Evolutionary conservation across 2,329 filamentous ascomycete species (phyloP).

Genomic region (Ophiostoma montium): DNA sequence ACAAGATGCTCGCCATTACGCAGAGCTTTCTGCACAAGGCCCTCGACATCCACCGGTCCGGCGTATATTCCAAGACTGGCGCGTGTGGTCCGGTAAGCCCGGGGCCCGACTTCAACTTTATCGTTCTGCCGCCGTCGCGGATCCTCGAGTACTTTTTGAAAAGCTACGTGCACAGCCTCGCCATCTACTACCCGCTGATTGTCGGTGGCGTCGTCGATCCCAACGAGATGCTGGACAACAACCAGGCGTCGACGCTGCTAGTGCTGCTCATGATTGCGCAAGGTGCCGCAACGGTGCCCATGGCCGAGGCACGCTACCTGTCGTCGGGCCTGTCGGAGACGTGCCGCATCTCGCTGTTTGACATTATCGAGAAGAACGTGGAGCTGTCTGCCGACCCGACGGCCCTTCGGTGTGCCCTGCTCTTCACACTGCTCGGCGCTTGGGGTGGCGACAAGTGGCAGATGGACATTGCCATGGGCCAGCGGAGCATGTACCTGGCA

Average conservation of each 20-base stretch:
- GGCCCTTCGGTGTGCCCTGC: slow-evolving; percentile 48
- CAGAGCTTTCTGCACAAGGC: slow-evolving; percentile 58
- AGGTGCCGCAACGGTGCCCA: slow-evolving; percentile 52
- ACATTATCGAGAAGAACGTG: slow-evolving; percentile 58
- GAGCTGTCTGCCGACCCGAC: slow-evolving; percentile 51
- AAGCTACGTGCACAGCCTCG: slow-evolving; percentile 51
- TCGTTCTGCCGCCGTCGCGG: slow-evolving; percentile 50
- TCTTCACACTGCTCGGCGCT: slow-evolving; percentile 53
- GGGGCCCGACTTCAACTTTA: slow-evolving; percentile 38
- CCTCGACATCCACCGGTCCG: slow-evolving; percentile 49
- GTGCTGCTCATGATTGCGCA: slow-evolving; percentile 59
- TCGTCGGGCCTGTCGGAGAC: slow-evolving; percentile 55
- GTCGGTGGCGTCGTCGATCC: slow-evolving; percentile 46
- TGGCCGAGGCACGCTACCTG: slow-evolving; percentile 48
- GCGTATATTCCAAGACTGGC: slow-evolving; percentile 17
- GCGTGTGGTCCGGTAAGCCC: slow-evolving; percentile 27
- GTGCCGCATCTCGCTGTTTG: slow-evolving; percentile 57
- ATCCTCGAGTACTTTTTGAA: slow-evolving; percentile 54
- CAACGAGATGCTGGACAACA: slow-evolving; percentile 53
- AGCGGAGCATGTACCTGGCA: slow-evolving; percentile 57
- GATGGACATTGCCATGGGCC: slow-evolving; percentile 64
- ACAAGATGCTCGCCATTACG: slow-evolving; percentile 58
- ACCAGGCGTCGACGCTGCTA: slow-evolving; percentile 49
- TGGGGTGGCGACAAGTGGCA: slow-evolving; percentile 69
- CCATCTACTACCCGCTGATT: slow-evolving; percentile 51